A percentile compares a stretch with the other conserved stretches of the same genome.
phyloP scores from a whole-genome alignment of 1,139 yeast genomes.

The Zygosaccharomyces sapae region DNA sequence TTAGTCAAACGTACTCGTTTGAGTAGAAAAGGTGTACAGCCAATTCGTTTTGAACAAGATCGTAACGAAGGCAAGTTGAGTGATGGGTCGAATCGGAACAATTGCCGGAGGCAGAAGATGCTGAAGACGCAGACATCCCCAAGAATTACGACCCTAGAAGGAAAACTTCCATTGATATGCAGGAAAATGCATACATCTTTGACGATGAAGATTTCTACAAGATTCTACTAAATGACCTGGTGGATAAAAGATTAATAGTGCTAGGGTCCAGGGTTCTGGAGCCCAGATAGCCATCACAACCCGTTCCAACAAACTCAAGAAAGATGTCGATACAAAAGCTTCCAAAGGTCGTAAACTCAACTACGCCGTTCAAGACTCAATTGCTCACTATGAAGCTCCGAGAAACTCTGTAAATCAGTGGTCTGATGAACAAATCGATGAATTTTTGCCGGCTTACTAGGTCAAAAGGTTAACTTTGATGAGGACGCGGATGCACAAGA shows the following conservation, averaged over 20 bases:
- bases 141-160: slow-evolving; percentile 53
- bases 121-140: slow-evolving; percentile 42
- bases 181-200: slow-evolving; percentile 58
- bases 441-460: slow-evolving; percentile 86
- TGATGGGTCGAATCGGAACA: slow-evolving; percentile 33
- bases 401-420: slow-evolving; percentile 51
- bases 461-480: slow-evolving; percentile 72
- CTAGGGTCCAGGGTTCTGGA: slow-evolving; percentile 28
- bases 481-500: slow-evolving; percentile 43
- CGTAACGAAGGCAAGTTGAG: slow-evolving; percentile 25
- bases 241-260: slow-evolving; percentile 69
- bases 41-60: slow-evolving; percentile 53
- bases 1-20: slow-evolving; percentile 73
- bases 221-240: slow-evolving; percentile 78
- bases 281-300: slow-evolving; percentile 33
- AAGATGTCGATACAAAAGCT: slow-evolving; percentile 84
- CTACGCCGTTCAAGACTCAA: slow-evolving; percentile 80
- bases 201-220: slow-evolving; percentile 97
- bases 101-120: slow-evolving; percentile 40
- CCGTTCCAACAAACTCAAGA: slow-evolving; percentile 58
- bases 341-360: slow-evolving; percentile 90
- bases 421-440: slow-evolving; percentile 90
- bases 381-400: slow-evolving; percentile 89
- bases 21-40: slow-evolving; percentile 64
- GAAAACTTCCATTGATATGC: slow-evolving; percentile 74